Conservation (phyloP, 1,139 yeast species). For the Saccharomyces hybrid region DNA sequence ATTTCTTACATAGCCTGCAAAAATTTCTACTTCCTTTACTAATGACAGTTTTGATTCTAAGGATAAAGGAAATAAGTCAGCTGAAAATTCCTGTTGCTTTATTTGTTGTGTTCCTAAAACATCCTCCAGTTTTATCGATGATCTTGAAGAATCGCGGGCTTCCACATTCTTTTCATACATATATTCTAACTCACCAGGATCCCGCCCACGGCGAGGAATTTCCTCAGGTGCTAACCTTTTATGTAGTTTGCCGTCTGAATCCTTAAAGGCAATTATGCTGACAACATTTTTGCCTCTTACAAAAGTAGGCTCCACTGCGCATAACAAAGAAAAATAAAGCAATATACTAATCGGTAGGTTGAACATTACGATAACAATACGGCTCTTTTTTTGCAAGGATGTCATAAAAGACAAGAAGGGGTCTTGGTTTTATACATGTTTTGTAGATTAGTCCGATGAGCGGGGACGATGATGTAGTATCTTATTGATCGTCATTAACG, state of each 20-base stretch:
- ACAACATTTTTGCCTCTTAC: conserved; percentile 8
- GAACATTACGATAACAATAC: background rate
- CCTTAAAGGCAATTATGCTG: conserved; percentile 5
- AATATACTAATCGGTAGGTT: background rate
- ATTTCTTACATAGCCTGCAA: conserved; percentile 20
- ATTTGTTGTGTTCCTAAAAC: conserved; percentile 1
- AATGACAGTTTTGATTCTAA: conserved; percentile 19
- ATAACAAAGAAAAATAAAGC: background rate
- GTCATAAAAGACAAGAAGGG: too few relatives aligned
- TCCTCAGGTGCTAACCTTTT: conserved; percentile 8
- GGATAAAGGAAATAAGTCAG: conserved; percentile 1
- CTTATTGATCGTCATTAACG: background rate
- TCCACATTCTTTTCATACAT: background rate
- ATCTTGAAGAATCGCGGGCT: background rate
- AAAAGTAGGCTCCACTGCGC: background rate
- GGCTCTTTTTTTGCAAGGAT: too few relatives aligned
- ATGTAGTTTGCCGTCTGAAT: conserved; percentile 9
- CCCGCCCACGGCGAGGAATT: background rate
- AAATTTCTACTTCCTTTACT: conserved; percentile 16
- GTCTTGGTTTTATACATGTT: background rate
- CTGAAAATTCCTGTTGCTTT: background rate
- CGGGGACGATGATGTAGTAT: too few relatives aligned
- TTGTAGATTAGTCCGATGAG: background rate
- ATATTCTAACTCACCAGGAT: background rate
- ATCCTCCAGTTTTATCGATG: background rate